These are phyloP conservation scores for Fusarium sp. DNA, from an alignment of 2,329 filamentous ascomycete genomes.

Conservation along the genomic window DNA sequence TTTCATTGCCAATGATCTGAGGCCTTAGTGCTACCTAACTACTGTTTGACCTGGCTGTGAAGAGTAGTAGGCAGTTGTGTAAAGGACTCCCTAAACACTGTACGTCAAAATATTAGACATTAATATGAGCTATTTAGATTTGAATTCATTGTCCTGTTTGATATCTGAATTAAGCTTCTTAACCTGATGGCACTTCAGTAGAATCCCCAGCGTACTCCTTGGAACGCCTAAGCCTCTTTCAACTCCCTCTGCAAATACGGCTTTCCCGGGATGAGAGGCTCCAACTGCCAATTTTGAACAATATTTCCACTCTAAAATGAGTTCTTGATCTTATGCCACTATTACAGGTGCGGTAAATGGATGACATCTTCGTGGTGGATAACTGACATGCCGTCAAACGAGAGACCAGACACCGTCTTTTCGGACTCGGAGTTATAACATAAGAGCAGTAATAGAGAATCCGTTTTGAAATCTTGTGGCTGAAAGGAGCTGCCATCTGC, in stretches of 20 bases:
- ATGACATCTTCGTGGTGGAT: not conserved
- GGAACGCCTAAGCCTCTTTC: not conserved
- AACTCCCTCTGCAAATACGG: not conserved
- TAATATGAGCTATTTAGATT: too few species aligned
- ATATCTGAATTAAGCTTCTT: too few species aligned
- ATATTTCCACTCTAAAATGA: not conserved
- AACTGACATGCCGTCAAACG: not conserved
- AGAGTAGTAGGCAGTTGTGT: not conserved
- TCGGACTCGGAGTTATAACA: not conserved
- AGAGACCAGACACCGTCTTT: not conserved
- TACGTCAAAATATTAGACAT: too few species aligned
- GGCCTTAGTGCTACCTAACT: not conserved
- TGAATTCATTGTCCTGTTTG: too few species aligned
- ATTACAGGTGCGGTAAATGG: not conserved
- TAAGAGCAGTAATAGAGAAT: not conserved
- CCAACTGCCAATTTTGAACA: not conserved
- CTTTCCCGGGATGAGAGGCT: not conserved
- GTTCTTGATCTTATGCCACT: not conserved
- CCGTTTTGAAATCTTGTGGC: not conserved
- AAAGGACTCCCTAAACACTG: not conserved
- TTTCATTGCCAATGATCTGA: not conserved
- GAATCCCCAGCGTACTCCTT: not conserved
- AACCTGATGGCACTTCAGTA: not conserved
- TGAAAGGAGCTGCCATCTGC: not conserved
- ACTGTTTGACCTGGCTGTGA: not conserved